These are phyloP conservation scores for Dioscorea zingiberensis DNA, from an alignment of 106 monocot species.

Conservation along the genomic window DNA sequence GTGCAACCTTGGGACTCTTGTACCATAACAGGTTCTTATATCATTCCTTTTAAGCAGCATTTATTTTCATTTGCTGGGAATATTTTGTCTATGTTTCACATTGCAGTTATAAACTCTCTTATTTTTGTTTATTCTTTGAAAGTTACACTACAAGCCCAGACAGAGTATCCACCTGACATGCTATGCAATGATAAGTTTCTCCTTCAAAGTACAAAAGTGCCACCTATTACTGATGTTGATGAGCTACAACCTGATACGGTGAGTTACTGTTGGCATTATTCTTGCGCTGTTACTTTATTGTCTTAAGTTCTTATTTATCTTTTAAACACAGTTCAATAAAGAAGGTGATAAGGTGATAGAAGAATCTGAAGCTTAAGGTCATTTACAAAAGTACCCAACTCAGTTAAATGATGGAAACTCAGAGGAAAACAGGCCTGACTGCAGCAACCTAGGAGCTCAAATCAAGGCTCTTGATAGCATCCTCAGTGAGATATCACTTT, in stretches of 20 bases:
- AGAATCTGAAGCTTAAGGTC: constrained; percentile 79
- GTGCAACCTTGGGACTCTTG: constrained; percentile 93
- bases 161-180: constrained; percentile 66
- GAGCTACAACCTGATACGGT: constrained; percentile 76
- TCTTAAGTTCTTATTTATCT: not conserved
- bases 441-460: constrained; percentile 7
- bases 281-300: not conserved
- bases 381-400: constrained; percentile 39
- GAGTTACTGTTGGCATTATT: not conserved
- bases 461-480: constrained; percentile 26
- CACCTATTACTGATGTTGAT: constrained; percentile 65
- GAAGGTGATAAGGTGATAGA: constrained; percentile 64
- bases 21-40: constrained; percentile 25
- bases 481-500: constrained; percentile 25
- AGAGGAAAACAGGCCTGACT: constrained; percentile 31
- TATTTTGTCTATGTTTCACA: no score
- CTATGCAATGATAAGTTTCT: constrained; percentile 95
- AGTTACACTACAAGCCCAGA: constrained; percentile 90
- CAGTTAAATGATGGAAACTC: constrained; percentile 30
- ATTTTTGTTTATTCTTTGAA: not conserved
- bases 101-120: no score
- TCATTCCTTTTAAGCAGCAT: not conserved
- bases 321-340: constrained; percentile 60
- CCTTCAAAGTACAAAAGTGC: constrained; percentile 77
- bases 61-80: no score